phyloP scores from a whole-genome alignment of 208 protist genomes.

The Trypanosoma mega region DNA sequence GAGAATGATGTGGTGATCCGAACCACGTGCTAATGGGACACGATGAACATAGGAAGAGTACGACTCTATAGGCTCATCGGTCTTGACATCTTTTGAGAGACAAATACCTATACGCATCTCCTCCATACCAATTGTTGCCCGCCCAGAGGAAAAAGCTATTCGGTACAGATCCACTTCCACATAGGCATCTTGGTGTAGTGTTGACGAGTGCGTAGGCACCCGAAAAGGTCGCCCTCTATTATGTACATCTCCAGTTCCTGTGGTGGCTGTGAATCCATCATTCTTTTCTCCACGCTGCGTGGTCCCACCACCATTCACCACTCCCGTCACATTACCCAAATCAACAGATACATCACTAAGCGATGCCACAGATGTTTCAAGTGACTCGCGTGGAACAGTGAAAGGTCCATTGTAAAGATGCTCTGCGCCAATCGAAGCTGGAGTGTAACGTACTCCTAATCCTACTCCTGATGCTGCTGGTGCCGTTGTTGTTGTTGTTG shows the following conservation, averaged over 20 bases:
- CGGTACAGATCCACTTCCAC: slow-evolving; percentile 68
- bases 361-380: slow-evolving; percentile 19
- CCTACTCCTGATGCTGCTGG: no score
- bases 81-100: slow-evolving; percentile 76
- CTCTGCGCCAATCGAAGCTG: slow-evolving; percentile 6
- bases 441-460: no score
- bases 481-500: background rate
- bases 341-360: slow-evolving; percentile 6
- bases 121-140: slow-evolving; percentile 48
- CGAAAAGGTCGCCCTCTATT: slow-evolving; percentile 2
- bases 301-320: background rate
- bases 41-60: slow-evolving; percentile 85
- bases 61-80: slow-evolving; percentile 59
- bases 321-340: background rate
- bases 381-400: background rate
- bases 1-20: slow-evolving; percentile 58
- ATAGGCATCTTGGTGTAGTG: slow-evolving; percentile 11
- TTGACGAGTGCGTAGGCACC: slow-evolving; percentile 1
- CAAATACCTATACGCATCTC: slow-evolving; percentile 77
- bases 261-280: background rate
- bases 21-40: slow-evolving; percentile 58
- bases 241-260: background rate
- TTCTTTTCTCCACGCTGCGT: background rate
- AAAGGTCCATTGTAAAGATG: slow-evolving; percentile 10
- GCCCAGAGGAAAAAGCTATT: slow-evolving; percentile 69